Evolutionary conservation across 2,329 filamentous ascomycete species (phyloP).

Genomic region (Alternaria rosae): DNA sequence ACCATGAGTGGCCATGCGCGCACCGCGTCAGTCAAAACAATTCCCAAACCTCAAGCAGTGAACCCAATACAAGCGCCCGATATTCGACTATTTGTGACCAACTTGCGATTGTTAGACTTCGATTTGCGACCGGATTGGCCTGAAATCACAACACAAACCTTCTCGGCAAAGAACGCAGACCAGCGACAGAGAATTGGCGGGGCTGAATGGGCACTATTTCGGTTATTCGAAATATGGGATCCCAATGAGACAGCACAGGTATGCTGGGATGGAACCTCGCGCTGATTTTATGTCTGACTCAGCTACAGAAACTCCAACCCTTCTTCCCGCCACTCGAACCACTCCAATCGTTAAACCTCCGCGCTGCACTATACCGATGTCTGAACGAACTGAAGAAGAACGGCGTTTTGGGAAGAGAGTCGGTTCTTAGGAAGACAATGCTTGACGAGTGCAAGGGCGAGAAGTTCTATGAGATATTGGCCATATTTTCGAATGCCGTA

Average conservation of each 20-base stretch:
- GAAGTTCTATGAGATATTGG: conserved; percentile 84
- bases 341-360: conserved; percentile 87
- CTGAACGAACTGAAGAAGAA: conserved; percentile 89
- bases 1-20: conserved; percentile 32
- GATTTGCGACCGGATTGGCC: conserved; percentile 83
- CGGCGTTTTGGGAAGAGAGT: conserved; percentile 80
- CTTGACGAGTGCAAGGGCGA: conserved; percentile 95
- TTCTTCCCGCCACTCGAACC: conserved; percentile 93
- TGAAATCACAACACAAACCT: conserved; percentile 71
- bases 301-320: conserved; percentile 76
- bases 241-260: conserved; percentile 76
- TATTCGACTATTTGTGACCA: conserved; percentile 74
- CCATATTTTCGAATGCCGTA: conserved; percentile 83
- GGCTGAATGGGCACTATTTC: conserved; percentile 91
- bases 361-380: conserved; percentile 79
- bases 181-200: conserved; percentile 83
- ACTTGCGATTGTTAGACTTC: conserved; percentile 82
- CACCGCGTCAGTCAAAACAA: conserved; percentile 45
- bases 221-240: conserved; percentile 86
- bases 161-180: conserved; percentile 73
- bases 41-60: conserved; percentile 25
- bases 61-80: conserved; percentile 39
- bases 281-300: conserved; percentile 2
- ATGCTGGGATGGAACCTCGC: conserved; percentile 21
- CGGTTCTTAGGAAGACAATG: conserved; percentile 89